These are phyloP conservation scores for Hypsizygus marmoreus DNA, from an alignment of 768 basidiomycete species.

Conservation along the genomic window DNA sequence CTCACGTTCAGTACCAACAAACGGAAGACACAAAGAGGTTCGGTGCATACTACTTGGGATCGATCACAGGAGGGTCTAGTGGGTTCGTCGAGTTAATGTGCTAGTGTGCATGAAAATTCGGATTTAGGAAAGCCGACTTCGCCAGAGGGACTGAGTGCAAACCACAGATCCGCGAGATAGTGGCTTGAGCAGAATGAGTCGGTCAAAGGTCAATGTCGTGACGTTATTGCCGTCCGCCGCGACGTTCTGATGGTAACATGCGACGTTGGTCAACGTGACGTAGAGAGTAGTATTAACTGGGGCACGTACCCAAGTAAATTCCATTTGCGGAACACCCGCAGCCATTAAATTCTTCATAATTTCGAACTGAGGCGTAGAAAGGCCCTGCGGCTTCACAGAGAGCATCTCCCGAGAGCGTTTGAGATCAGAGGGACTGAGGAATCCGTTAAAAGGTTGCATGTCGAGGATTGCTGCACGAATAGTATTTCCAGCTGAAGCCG, in stretches of 20 bases:
- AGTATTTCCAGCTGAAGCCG: slow-evolving; percentile 5
- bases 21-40: no score
- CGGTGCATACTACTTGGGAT: slow-evolving; percentile 16
- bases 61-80: slow-evolving; percentile 11
- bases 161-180: slow-evolving; percentile 17
- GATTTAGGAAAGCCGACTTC: not conserved
- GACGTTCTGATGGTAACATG: slow-evolving; percentile 3
- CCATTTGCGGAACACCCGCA: slow-evolving; percentile 13
- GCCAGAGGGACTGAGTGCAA: not conserved
- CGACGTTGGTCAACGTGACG: not conserved
- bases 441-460: slow-evolving; percentile 9
- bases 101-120: not conserved
- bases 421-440: slow-evolving; percentile 5
- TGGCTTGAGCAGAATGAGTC: slow-evolving; percentile 13
- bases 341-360: slow-evolving; percentile 9
- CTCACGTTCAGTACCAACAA: not conserved
- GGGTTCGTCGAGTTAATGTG: slow-evolving; percentile 17
- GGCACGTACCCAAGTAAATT: slow-evolving; percentile 16
- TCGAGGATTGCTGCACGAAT: slow-evolving; percentile 15
- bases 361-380: slow-evolving; percentile 8
- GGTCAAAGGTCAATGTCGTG: slow-evolving; percentile 11
- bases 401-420: slow-evolving; percentile 8
- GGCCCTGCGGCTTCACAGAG: not conserved
- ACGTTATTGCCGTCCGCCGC: slow-evolving; percentile 10
- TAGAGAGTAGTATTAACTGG: not conserved